A percentile compares a stretch with the other conserved stretches of the same genome.
These are phyloP conservation scores for Nemania sp. DNA, from an alignment of 2,329 filamentous ascomycete genomes.

Conservation along the genomic window DNA sequence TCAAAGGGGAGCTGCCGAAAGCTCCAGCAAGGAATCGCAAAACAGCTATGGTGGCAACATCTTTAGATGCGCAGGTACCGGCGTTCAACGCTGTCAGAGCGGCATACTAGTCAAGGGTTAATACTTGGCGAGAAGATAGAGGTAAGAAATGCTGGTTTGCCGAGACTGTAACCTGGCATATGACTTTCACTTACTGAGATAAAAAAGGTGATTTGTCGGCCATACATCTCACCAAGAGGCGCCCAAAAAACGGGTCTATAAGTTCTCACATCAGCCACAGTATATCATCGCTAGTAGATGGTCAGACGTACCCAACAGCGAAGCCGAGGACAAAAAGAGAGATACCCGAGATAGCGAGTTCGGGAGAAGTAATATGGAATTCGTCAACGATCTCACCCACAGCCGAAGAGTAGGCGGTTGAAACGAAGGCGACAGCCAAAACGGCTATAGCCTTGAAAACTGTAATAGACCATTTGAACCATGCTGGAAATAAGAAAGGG, in stretches of 20 bases:
- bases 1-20: slow-evolving; percentile 67
- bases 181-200: slow-evolving; percentile 53
- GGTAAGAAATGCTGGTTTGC: not conserved
- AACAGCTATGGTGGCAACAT: slow-evolving; percentile 67
- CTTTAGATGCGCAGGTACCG: slow-evolving; percentile 64
- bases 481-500: slow-evolving; percentile 66
- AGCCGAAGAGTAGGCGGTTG: slow-evolving; percentile 74
- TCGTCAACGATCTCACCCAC: slow-evolving; percentile 64
- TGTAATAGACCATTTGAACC: slow-evolving; percentile 73
- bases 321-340: slow-evolving; percentile 70
- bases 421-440: slow-evolving; percentile 76
- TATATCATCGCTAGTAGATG: slow-evolving; percentile 66
- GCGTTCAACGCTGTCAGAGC: slow-evolving; percentile 69
- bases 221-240: slow-evolving; percentile 72
- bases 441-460: slow-evolving; percentile 73
- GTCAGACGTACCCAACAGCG: slow-evolving; percentile 59
- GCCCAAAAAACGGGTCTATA: slow-evolving; percentile 70
- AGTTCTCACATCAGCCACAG: slow-evolving; percentile 26
- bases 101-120: slow-evolving; percentile 53
- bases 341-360: slow-evolving; percentile 63
- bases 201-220: slow-evolving; percentile 67
- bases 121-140: not conserved
- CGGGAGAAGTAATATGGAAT: slow-evolving; percentile 61
- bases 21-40: slow-evolving; percentile 71
- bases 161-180: not conserved